phyloP scores from a whole-genome alignment of 2,329 filamentous ascomycete genomes.

The Exophiala lecanii-corni region DNA sequence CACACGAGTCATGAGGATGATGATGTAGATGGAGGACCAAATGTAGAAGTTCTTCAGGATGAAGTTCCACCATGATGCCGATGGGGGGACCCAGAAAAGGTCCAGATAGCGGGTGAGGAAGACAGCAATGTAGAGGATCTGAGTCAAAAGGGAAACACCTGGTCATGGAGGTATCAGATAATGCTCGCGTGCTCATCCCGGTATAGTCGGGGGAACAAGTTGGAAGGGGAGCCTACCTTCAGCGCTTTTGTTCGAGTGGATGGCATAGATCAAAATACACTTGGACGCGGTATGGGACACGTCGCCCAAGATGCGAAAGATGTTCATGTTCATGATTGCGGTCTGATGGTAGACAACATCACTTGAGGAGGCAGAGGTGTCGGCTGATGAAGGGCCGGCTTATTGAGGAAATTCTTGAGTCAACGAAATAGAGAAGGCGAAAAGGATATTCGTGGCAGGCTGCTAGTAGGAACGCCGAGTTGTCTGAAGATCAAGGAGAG shows the following conservation, averaged over 20 bases:
- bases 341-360: conserved; percentile 13
- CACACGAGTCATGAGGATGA: conserved; percentile 79
- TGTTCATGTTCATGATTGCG: conserved; percentile 38
- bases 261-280: conserved; percentile 83
- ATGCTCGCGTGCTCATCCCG: too few relatives aligned
- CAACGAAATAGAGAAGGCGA: too few relatives aligned
- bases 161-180: too few relatives aligned
- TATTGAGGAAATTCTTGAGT: too few relatives aligned
- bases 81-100: conserved; percentile 53
- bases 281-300: conserved; percentile 81
- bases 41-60: conserved; percentile 90
- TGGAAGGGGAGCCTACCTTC: conserved; percentile 56
- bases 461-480: too few relatives aligned
- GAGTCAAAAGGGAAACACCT: conserved; percentile 86
- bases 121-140: conserved; percentile 79
- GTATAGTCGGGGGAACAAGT: not conserved
- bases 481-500: too few relatives aligned
- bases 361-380: not conserved
- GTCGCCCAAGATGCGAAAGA: conserved; percentile 76
- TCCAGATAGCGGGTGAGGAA: conserved; percentile 86
- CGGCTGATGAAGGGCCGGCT: too few relatives aligned
- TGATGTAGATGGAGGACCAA: conserved; percentile 74
- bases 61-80: conserved; percentile 60
- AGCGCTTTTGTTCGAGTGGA: conserved; percentile 80
- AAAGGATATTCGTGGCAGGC: too few relatives aligned